A percentile compares a stretch with the other conserved stretches of the same genome.
phyloP scores from a whole-genome alignment of 257 asterid species.

The Pogostemon cablin region DNA sequence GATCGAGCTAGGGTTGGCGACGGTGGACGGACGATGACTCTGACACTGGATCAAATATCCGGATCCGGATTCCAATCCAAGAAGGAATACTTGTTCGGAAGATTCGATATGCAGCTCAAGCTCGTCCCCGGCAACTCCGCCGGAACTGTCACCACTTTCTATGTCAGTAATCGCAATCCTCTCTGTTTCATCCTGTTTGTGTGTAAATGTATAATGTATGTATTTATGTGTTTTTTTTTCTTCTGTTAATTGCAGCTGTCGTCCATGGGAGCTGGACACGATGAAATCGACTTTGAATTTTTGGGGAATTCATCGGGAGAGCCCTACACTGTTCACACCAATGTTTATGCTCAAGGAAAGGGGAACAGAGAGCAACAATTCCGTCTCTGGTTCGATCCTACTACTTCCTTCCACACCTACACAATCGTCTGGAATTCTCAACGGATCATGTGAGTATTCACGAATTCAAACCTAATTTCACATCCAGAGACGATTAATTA shows the following conservation, averaged over 20 bases:
- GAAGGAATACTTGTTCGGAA: conserved; percentile 22
- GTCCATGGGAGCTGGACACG: conserved; percentile 30
- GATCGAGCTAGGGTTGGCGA: conserved; percentile 23
- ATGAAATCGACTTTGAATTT: conserved; percentile 34
- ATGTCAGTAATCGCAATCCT: not conserved
- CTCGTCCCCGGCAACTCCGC: conserved; percentile 27
- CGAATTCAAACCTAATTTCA: not conserved
- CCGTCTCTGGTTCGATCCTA: conserved; percentile 32
- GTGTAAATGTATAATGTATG: no score
- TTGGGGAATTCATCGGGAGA: conserved; percentile 28
- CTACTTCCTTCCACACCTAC: conserved; percentile 29
- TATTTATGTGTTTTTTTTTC: not conserved
- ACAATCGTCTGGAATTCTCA: conserved; percentile 31
- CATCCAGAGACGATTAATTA: not conserved
- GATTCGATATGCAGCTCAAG: conserved; percentile 30
- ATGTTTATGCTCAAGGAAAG: conserved; percentile 27
- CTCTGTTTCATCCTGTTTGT: not conserved
- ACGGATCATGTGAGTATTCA: conserved; percentile 23
- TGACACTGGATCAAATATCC: conserved; percentile 4
- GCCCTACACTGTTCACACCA: conserved; percentile 34
- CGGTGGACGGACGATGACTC: conserved; percentile 10
- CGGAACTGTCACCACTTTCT: conserved; percentile 32
- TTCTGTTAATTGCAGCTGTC: conserved; percentile 8
- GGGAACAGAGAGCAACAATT: conserved; percentile 33
- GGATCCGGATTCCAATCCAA: conserved; percentile 30